phyloP scores from a whole-genome alignment of 2,329 filamentous ascomycete genomes.

The Colletotrichum sp. region DNA sequence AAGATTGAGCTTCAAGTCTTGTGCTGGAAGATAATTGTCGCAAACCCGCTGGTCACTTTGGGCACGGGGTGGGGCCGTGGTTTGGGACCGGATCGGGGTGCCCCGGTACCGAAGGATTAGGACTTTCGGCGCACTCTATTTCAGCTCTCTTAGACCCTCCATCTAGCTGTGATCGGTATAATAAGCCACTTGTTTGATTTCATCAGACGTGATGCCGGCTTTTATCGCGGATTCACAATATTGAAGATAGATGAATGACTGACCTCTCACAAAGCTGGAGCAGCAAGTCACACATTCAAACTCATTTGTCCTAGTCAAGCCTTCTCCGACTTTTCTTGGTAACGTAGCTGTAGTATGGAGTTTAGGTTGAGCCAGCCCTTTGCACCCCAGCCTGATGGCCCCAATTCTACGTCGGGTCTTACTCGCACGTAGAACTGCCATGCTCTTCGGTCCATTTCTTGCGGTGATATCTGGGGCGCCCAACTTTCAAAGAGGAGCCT shows the following conservation, averaged over 20 bases:
- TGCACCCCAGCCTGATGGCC: constrained; percentile 81
- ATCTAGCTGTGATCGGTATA: neutral
- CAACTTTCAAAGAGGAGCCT: constrained; percentile 78
- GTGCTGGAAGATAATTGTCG: neutral
- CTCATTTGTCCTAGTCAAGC: neutral
- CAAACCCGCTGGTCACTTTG: neutral
- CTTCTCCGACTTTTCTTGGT: constrained; percentile 29
- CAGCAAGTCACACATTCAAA: neutral
- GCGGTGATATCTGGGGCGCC: constrained; percentile 63
- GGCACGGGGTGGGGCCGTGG: neutral
- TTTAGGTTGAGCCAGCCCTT: constrained; percentile 73
- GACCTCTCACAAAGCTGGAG: neutral
- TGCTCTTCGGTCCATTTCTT: constrained; percentile 76
- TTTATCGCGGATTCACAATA: neutral
- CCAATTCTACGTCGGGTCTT: constrained; percentile 76
- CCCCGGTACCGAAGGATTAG: neutral
- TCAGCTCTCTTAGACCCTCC: neutral
- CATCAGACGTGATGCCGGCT: neutral
- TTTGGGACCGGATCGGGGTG: neutral
- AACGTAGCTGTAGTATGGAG: constrained; percentile 68
- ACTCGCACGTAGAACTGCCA: constrained; percentile 85
- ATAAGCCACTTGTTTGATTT: neutral
- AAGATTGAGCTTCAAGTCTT: neutral
- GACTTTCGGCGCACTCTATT: neutral
- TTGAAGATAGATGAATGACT: neutral